Evolutionary conservation across 225 moss, liverwort and hornwort genomes (phyloP).

Genomic region (Climacium dendroides): DNA sequence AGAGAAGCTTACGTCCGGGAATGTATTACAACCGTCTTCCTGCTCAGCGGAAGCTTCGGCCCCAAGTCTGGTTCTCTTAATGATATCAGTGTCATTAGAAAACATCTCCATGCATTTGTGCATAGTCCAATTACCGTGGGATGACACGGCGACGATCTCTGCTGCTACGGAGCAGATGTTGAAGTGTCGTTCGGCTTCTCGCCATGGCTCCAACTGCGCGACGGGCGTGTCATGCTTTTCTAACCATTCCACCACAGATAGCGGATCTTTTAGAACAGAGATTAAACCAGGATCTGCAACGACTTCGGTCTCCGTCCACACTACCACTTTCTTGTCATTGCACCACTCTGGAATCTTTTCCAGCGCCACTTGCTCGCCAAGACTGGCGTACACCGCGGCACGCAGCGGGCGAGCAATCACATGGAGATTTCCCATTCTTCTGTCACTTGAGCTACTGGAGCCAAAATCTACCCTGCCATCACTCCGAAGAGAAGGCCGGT

Average conservation of each 20-base stretch:
- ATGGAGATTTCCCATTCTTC: background rate
- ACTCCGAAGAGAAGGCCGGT: background rate
- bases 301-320: background rate
- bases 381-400: slow-evolving; percentile 2
- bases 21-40: background rate
- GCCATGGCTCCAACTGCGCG: slow-evolving; percentile 1
- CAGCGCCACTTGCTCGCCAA: background rate
- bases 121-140: background rate
- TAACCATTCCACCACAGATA: background rate
- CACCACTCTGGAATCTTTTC: slow-evolving; percentile 8
- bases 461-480: background rate
- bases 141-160: background rate
- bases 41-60: background rate
- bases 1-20: background rate
- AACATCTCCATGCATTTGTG: slow-evolving; percentile 6
- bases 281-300: background rate
- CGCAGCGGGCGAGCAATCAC: slow-evolving; percentile 6
- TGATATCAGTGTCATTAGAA: background rate
- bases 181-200: slow-evolving; percentile 1
- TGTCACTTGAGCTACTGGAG: slow-evolving; percentile 1
- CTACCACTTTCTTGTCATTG: background rate
- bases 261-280: background rate
- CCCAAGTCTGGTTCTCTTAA: background rate
- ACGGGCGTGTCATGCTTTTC: background rate
- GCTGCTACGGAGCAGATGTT: slow-evolving; percentile 2